Conservation (phyloP, 495 filamentous ascomycete species). For the Talaromyces borbonicus region DNA sequence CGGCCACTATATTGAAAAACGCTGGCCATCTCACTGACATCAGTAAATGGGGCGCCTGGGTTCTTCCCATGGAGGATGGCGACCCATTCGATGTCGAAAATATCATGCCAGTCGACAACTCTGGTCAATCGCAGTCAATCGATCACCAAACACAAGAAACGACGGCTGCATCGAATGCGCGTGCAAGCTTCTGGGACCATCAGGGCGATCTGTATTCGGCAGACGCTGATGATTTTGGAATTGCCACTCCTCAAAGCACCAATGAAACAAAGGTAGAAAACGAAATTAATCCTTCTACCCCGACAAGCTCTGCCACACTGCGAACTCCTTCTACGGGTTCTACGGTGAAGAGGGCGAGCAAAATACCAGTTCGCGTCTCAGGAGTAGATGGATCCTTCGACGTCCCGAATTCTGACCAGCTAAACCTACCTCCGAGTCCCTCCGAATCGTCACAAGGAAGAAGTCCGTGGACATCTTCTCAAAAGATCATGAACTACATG, state of each 20-base stretch:
- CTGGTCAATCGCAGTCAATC: too few species aligned
- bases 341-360: not conserved
- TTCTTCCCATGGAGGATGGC: not conserved
- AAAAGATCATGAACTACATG: not conserved
- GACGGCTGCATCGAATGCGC: not conserved
- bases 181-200: not conserved
- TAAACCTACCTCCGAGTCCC: constrained; percentile 6
- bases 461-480: constrained; percentile 3
- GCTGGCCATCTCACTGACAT: not conserved
- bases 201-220: not conserved
- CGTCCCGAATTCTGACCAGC: not conserved
- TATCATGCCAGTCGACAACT: too few species aligned
- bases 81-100: not conserved
- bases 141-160: too few species aligned
- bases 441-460: constrained; percentile 1
- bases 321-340: too few species aligned
- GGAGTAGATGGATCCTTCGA: not conserved
- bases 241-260: too few species aligned
- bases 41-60: not conserved
- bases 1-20: not conserved
- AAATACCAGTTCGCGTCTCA: not conserved
- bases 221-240: not conserved
- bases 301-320: not conserved
- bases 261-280: too few species aligned
- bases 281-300: not conserved